These are phyloP conservation scores for Sarocladium oryzae DNA, from an alignment of 2,329 filamentous ascomycete species.

Conservation along the genomic window DNA sequence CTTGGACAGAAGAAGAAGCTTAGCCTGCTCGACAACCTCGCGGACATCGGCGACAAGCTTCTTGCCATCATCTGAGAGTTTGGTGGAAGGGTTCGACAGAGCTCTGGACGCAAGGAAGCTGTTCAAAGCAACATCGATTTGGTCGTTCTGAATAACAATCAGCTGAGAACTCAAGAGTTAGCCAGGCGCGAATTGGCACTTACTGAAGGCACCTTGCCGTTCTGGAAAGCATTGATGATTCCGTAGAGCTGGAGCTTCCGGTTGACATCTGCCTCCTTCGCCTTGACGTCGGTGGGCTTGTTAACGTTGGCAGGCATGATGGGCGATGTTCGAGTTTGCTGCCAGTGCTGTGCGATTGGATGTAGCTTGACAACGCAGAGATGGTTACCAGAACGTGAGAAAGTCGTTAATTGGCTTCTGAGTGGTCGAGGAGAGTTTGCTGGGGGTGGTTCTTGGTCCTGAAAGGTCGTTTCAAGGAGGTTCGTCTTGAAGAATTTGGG, in stretches of 20 bases:
- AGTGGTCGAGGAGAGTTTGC: not conserved
- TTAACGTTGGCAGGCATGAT: slow-evolving; percentile 52
- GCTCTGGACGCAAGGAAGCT: slow-evolving; percentile 69
- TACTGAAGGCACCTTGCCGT: slow-evolving; percentile 87
- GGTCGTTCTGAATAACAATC: slow-evolving; percentile 61
- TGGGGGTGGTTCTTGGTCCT: not conserved
- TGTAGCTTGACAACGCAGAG: not conserved
- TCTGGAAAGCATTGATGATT: slow-evolving; percentile 77
- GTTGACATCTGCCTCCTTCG: slow-evolving; percentile 83
- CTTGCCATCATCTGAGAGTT: slow-evolving; percentile 77
- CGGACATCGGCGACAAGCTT: slow-evolving; percentile 70
- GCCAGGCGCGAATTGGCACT: slow-evolving; percentile 23
- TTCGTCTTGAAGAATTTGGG: not conserved
- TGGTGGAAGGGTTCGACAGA: slow-evolving; percentile 62
- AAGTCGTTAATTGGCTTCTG: not conserved
- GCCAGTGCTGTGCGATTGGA: not conserved
- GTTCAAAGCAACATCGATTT: slow-evolving; percentile 93
- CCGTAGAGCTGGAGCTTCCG: slow-evolving; percentile 93
- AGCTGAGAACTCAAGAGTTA: not conserved
- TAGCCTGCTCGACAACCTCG: slow-evolving; percentile 76
- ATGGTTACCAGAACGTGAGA: not conserved
- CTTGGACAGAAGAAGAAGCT: slow-evolving; percentile 81
- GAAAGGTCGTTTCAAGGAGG: not conserved
- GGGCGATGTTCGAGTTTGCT: slow-evolving; percentile 6
- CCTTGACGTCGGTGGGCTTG: slow-evolving; percentile 63